These are phyloP conservation scores for Amanita brunnescens DNA, from an alignment of 768 basidiomycete species.

Conservation along the genomic window DNA sequence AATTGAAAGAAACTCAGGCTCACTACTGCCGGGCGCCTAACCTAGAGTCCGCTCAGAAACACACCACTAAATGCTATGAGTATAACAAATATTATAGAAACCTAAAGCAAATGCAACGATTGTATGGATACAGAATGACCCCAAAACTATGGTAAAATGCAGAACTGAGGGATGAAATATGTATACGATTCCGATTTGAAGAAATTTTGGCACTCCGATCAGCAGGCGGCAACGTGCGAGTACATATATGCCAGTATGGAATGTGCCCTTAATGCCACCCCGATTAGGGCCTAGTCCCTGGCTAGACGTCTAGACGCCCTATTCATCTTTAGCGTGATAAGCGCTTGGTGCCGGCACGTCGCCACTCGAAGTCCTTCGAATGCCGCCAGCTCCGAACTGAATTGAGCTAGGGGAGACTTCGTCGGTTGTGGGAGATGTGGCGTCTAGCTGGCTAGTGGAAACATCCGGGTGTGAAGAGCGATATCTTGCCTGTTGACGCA, in stretches of 20 bases:
- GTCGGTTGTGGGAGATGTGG: background rate
- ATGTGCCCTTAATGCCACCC: too few relatives aligned
- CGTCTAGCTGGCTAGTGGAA: background rate
- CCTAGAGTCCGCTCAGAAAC: background rate
- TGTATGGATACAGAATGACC: background rate
- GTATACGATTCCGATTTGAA: background rate
- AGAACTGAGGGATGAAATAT: background rate
- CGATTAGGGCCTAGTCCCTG: too few relatives aligned
- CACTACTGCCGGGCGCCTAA: background rate
- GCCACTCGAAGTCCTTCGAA: constrained; percentile 4
- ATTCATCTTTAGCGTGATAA: background rate
- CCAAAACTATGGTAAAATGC: background rate
- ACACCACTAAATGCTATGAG: background rate
- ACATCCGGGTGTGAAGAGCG: background rate
- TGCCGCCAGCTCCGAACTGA: background rate
- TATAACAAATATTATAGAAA: background rate
- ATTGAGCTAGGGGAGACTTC: background rate
- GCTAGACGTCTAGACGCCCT: background rate
- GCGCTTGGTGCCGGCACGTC: background rate
- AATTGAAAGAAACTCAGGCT: too few relatives aligned
- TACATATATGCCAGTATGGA: too few relatives aligned
- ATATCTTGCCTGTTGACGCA: constrained; percentile 7
- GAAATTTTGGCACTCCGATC: too few relatives aligned
- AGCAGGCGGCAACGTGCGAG: too few relatives aligned
- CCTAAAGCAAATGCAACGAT: background rate